Conservation (phyloP, 768 basidiomycete species). For the Russula sp. region DNA sequence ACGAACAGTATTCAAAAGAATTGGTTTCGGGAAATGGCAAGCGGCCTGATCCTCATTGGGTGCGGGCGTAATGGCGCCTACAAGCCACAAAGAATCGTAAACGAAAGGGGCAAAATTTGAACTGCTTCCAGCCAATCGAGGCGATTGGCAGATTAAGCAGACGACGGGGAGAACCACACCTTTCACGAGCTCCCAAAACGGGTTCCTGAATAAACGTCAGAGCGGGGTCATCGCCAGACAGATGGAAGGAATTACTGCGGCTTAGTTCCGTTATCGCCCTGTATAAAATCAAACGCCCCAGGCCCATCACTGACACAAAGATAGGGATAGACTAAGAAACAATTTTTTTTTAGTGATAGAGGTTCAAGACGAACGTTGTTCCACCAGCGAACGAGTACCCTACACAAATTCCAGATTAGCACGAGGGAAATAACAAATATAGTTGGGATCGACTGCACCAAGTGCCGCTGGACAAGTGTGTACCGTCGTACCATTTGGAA, state of each 20-base stretch:
- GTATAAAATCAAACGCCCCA: constrained; percentile 73
- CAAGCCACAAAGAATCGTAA: neutral
- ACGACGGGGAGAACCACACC: constrained; percentile 36
- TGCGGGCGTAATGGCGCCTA: constrained; percentile 61
- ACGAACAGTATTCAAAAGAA: constrained; percentile 68
- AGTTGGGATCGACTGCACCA: constrained; percentile 44
- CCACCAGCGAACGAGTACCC: constrained; percentile 78
- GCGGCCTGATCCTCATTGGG: constrained; percentile 60
- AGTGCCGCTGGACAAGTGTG: constrained; percentile 77
- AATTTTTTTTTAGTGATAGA: neutral
- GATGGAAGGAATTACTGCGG: constrained; percentile 43
- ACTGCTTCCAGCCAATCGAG: constrained; percentile 6
- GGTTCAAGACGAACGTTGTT: constrained; percentile 55
- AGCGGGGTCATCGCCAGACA: constrained; percentile 7
- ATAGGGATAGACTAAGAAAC: constrained; percentile 1
- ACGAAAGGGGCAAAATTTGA: neutral
- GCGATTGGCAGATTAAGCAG: neutral
- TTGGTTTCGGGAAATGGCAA: constrained; percentile 77
- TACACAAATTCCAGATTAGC: constrained; percentile 32
- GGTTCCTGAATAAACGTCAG: constrained; percentile 49
- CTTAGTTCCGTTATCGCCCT: constrained; percentile 62
- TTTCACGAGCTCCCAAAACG: constrained; percentile 80
- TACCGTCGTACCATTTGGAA: constrained; percentile 64
- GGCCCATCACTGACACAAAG: constrained; percentile 62
- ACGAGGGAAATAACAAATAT: constrained; percentile 15